These are phyloP conservation scores for Candida anutae DNA, from an alignment of 1,139 yeast species.

Conservation along the genomic window DNA sequence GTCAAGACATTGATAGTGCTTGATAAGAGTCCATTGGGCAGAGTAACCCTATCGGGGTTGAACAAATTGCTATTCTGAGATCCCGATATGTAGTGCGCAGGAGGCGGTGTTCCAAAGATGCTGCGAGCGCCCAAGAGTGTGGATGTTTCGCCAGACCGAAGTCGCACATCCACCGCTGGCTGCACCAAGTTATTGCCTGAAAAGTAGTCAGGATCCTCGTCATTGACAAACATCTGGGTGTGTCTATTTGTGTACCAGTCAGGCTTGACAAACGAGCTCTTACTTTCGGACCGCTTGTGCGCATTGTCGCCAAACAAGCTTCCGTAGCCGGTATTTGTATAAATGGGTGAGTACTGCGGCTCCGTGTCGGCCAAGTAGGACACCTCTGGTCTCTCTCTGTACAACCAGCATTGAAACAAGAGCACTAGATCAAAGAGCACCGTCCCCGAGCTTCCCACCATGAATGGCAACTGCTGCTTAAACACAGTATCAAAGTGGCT, in stretches of 20 bases:
- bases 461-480: conserved; percentile 26
- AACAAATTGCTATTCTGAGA: conserved; percentile 3
- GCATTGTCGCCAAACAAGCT: not conserved
- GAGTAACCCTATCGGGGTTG: not conserved
- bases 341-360: not conserved
- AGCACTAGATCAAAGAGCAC: conserved; percentile 27
- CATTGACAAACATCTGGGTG: not conserved
- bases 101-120: conserved; percentile 13
- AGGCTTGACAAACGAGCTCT: conserved; percentile 20
- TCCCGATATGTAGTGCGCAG: conserved; percentile 20
- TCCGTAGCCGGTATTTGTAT: not conserved
- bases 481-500: conserved; percentile 10
- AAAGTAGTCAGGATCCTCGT: not conserved
- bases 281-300: not conserved
- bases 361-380: not conserved
- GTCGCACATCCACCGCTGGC: not conserved
- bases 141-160: not conserved
- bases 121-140: not conserved
- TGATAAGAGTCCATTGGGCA: not conserved
- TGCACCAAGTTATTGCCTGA: not conserved
- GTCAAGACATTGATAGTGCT: not conserved
- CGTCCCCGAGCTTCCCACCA: conserved; percentile 32
- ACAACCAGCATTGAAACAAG: conserved; percentile 26
- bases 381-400: conserved; percentile 4
- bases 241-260: conserved; percentile 29